Evolutionary conservation across 2,329 filamentous ascomycete genomes (phyloP).

Genomic region (Aureobasidium sp.): DNA sequence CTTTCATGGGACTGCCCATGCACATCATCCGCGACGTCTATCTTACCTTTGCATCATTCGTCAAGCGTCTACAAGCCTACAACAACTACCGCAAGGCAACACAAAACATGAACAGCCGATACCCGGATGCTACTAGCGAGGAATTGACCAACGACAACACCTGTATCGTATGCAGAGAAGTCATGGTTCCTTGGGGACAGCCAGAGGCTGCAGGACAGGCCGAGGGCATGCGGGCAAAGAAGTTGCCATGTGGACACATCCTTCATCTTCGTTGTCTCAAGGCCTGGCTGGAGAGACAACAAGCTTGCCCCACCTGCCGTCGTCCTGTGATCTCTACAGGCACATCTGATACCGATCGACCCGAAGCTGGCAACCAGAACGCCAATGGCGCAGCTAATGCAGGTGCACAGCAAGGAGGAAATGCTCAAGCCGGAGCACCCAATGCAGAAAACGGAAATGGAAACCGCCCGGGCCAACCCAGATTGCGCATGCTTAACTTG

Average conservation of each 20-base stretch:
- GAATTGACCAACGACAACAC: constrained; percentile 83
- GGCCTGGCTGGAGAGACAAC: constrained; percentile 94
- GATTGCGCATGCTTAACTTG: constrained; percentile 54
- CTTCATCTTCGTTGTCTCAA: constrained; percentile 90
- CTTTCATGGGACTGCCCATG: constrained; percentile 90
- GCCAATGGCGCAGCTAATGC: background rate
- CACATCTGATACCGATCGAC: background rate
- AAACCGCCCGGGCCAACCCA: constrained; percentile 21
- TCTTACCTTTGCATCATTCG: constrained; percentile 85
- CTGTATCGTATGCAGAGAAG: constrained; percentile 95
- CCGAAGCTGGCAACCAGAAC: constrained; percentile 5
- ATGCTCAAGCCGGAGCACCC: constrained; percentile 6
- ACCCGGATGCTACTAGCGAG: constrained; percentile 81
- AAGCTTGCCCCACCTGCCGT: constrained; percentile 92
- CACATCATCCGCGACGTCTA: constrained; percentile 96
- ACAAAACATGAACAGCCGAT: constrained; percentile 83
- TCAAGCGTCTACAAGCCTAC: constrained; percentile 82
- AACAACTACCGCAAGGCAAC: constrained; percentile 86
- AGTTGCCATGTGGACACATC: constrained; percentile 92
- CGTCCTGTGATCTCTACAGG: constrained; percentile 54
- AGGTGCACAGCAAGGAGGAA: background rate
- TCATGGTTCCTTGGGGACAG: constrained; percentile 76
- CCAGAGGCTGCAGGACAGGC: constrained; percentile 33
- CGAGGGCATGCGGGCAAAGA: constrained; percentile 84
- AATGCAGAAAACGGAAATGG: constrained; percentile 4